phyloP scores from a whole-genome alignment of 495 filamentous ascomycete genomes.

The Thozetella sp. region DNA sequence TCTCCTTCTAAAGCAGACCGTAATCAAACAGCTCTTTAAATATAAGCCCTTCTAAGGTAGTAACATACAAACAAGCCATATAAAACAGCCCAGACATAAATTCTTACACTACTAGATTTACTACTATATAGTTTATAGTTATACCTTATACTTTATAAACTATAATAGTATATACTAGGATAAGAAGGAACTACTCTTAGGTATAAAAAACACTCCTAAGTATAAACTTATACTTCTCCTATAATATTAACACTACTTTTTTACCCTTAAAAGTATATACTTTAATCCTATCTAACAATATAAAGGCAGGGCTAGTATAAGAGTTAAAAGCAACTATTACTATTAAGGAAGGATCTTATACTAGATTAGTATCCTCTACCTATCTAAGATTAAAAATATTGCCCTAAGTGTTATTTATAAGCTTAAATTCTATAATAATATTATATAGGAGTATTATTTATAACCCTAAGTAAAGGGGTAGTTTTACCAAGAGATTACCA shows the following conservation, averaged over 20 bases:
- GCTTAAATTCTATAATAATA: neutral
- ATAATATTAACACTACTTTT: neutral
- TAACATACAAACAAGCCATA: neutral
- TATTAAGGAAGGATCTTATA: neutral
- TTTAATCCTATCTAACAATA: neutral
- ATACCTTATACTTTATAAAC: neutral
- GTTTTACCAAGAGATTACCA: too few species aligned
- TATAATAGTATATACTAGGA: neutral
- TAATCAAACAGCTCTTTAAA: neutral
- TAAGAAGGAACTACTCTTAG: neutral
- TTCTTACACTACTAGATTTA: neutral
- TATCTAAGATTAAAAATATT: neutral
- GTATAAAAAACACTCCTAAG: neutral
- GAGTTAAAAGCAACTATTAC: too few species aligned
- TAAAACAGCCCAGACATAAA: neutral
- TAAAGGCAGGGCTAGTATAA: neutral
- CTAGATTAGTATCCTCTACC: neutral
- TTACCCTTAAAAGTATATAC: neutral
- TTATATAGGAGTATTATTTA: slow-evolving; percentile 1
- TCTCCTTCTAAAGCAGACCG: neutral
- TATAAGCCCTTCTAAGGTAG: neutral
- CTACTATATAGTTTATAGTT: neutral
- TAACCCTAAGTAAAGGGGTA: neutral
- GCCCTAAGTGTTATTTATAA: neutral
- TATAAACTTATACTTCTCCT: neutral